Conservation (phyloP, 1,284 basidiomycete genomes). For the Amylostereum chailletii region DNA sequence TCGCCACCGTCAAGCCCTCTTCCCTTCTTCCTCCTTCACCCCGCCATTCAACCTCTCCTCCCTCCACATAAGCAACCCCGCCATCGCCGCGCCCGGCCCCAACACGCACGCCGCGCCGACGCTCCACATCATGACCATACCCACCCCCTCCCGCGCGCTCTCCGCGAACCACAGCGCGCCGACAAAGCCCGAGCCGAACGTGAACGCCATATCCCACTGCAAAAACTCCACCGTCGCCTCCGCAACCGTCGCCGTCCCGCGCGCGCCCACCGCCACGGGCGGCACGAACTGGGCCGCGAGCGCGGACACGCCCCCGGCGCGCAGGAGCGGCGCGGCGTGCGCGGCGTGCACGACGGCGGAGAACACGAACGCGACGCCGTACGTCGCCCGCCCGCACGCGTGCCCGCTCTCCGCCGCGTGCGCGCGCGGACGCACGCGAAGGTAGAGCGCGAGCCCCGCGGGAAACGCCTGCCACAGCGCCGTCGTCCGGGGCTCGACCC, state of each 20-base stretch:
- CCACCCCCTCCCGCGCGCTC: slow-evolving; percentile 7
- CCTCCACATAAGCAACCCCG: slow-evolving; percentile 33
- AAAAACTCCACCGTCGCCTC: slow-evolving; percentile 27
- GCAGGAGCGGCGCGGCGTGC: slow-evolving; percentile 21
- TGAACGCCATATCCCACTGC: slow-evolving; percentile 35
- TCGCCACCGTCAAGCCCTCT: not conserved
- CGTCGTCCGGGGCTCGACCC: slow-evolving; percentile 26
- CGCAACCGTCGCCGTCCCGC: slow-evolving; percentile 12
- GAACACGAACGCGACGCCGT: slow-evolving; percentile 25
- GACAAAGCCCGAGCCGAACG: slow-evolving; percentile 24
- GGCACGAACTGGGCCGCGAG: slow-evolving; percentile 8
- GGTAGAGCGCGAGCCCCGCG: slow-evolving; percentile 19
- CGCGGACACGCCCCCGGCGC: not conserved
- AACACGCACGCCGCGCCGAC: slow-evolving; percentile 22
- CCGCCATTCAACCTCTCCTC: slow-evolving; percentile 22
- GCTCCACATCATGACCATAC: slow-evolving; percentile 25
- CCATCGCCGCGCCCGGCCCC: slow-evolving; percentile 36
- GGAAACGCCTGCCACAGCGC: slow-evolving; percentile 39
- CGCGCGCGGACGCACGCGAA: slow-evolving; percentile 11
- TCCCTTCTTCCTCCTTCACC: not conserved
- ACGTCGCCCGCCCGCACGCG: slow-evolving; percentile 24
- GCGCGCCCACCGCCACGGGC: slow-evolving; percentile 1
- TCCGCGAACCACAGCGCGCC: slow-evolving; percentile 35
- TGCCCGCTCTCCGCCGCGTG: slow-evolving; percentile 19
- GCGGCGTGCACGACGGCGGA: slow-evolving; percentile 29